A percentile compares a stretch with the other conserved stretches of the same genome.
Conservation (phyloP, 2,329 filamentous ascomycete genomes). For the Talaromyces sp. region DNA sequence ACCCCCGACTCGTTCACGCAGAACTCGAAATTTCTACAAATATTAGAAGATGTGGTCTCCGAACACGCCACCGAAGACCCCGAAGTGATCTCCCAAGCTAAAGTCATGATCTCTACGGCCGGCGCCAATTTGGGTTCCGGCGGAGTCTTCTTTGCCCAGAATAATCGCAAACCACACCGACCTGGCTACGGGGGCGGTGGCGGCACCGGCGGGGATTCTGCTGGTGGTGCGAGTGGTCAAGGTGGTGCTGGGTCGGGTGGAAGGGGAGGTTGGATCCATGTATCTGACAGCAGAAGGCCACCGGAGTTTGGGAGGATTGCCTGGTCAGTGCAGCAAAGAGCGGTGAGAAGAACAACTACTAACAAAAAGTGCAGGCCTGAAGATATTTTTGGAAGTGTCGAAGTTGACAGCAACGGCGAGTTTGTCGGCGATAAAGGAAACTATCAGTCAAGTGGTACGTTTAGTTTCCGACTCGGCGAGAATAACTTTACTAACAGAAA, state of each 20-base stretch:
- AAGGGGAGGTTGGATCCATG: conserved; percentile 56
- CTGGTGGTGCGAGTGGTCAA: conserved; percentile 53
- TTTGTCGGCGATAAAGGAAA: conserved; percentile 52
- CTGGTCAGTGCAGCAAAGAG: conserved; percentile 31
- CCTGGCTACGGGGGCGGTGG: conserved; percentile 26
- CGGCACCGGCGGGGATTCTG: conserved; percentile 41
- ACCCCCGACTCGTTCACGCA: conserved; percentile 51
- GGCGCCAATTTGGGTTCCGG: conserved; percentile 50
- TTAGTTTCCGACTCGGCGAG: background rate
- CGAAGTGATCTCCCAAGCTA: conserved; percentile 52
- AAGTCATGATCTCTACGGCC: conserved; percentile 54
- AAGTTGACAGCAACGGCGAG: conserved; percentile 53
- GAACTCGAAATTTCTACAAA: conserved; percentile 51
- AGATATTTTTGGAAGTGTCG: conserved; percentile 60
- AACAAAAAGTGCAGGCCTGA: conserved; percentile 42
- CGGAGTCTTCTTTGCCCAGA: conserved; percentile 41
- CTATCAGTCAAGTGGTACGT: conserved; percentile 53
- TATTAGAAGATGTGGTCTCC: conserved; percentile 51
- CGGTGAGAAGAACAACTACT: background rate
- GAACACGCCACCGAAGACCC: conserved; percentile 52
- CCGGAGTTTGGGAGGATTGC: conserved; percentile 61
- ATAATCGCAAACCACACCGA: conserved; percentile 17
- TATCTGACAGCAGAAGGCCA: conserved; percentile 55
- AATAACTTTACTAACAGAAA: conserved; percentile 9
- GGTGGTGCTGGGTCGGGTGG: conserved; percentile 54